These are phyloP conservation scores for Chara braunii DNA, from an alignment of 139 green algal species.

Conservation along the genomic window DNA sequence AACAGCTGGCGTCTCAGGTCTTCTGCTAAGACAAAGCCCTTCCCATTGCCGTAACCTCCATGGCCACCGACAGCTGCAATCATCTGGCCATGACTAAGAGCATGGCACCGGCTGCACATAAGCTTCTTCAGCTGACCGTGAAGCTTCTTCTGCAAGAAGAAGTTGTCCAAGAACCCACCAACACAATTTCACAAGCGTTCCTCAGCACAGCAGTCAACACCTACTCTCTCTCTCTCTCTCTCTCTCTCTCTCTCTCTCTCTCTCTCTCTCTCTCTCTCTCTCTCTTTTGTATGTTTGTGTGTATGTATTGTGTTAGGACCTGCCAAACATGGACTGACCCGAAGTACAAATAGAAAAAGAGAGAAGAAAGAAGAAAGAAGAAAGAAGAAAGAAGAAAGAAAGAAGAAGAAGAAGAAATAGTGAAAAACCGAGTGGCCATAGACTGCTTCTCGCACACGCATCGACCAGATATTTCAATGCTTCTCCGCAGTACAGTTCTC, in stretches of 20 bases:
- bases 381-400: background rate
- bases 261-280: no score
- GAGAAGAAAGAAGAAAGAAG: background rate
- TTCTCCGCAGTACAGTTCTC: no score
- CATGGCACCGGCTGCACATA: conserved; percentile 17
- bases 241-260: no score
- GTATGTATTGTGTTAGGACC: background rate
- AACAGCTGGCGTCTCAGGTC: conserved; percentile 23
- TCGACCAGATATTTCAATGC: no score
- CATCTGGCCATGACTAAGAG: conserved; percentile 24
- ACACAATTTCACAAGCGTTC: background rate
- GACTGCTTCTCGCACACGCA: no score
- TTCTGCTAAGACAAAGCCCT: conserved; percentile 32
- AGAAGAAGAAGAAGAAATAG: no score
- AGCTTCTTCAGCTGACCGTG: conserved; percentile 22
- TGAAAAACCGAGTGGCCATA: no score
- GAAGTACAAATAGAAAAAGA: background rate
- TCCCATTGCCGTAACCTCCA: conserved; percentile 23
- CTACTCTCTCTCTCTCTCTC: no score
- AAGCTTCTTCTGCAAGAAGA: conserved; percentile 8
- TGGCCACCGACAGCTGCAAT: conserved; percentile 22
- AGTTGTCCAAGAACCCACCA: background rate
- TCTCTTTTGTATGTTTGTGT: no score
- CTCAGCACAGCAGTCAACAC: background rate
- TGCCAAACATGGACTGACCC: background rate